A percentile compares a stretch with the other conserved stretches of the same genome.
These are phyloP conservation scores for Immersiporthe knoxdaviesiana DNA, from an alignment of 2,329 filamentous ascomycete genomes.

Conservation along the genomic window DNA sequence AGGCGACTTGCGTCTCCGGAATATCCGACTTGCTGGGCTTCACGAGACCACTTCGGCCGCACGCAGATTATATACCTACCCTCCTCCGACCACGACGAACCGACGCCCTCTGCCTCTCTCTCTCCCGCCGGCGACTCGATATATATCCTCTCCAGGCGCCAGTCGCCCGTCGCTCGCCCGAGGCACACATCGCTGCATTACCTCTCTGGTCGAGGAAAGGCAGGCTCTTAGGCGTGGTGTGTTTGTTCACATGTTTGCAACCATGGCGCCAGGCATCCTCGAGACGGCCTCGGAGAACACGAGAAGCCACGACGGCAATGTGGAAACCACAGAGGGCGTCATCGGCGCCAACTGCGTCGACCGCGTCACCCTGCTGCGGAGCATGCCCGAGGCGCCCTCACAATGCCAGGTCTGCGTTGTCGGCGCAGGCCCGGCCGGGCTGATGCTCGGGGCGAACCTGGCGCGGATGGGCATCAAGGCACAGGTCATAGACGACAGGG, in stretches of 20 bases:
- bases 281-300: slow-evolving; percentile 26
- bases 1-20: neutral
- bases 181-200: slow-evolving; percentile 5
- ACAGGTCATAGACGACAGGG: slow-evolving; percentile 60
- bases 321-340: slow-evolving; percentile 29
- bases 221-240: slow-evolving; percentile 6
- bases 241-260: neutral
- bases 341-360: slow-evolving; percentile 42
- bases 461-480: slow-evolving; percentile 62
- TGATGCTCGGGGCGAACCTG: slow-evolving; percentile 55
- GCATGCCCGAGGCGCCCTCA: slow-evolving; percentile 50
- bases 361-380: slow-evolving; percentile 53
- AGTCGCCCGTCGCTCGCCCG: neutral
- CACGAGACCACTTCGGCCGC: slow-evolving; percentile 2
- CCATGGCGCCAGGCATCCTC: slow-evolving; percentile 28
- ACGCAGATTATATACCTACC: neutral
- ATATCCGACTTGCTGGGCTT: neutral
- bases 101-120: neutral
- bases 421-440: slow-evolving; percentile 54
- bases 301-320: slow-evolving; percentile 27
- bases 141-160: neutral
- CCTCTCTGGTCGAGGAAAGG: neutral
- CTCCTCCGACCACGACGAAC: neutral
- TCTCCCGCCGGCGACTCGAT: slow-evolving; percentile 1
- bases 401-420: slow-evolving; percentile 53